phyloP scores from a whole-genome alignment of 805 yeast species.

The Scheffersomyces spartinae region DNA sequence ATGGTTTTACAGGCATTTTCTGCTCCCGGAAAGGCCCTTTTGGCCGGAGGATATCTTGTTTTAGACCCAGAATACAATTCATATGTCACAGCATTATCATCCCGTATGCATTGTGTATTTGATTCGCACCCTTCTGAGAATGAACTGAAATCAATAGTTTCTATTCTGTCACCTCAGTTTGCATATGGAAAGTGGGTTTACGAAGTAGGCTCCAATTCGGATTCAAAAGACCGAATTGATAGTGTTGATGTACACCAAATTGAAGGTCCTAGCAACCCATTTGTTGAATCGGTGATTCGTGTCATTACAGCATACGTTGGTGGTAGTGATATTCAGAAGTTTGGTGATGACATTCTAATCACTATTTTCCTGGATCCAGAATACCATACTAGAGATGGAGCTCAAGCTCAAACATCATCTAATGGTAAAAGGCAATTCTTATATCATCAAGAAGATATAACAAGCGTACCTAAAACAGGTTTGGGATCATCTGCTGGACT shows the following conservation, averaged over 20 bases:
- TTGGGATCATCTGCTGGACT: slow-evolving; percentile 94
- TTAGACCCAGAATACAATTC: slow-evolving; percentile 66
- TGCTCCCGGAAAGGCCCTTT: slow-evolving; percentile 91
- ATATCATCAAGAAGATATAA: slow-evolving; percentile 49
- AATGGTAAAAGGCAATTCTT: slow-evolving; percentile 36
- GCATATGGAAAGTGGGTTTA: slow-evolving; percentile 59
- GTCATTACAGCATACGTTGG: slow-evolving; percentile 6
- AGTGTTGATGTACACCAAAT: slow-evolving; percentile 5
- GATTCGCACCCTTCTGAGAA: no score
- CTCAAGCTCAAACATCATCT: no score
- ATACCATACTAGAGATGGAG: slow-evolving; percentile 25
- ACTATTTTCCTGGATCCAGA: slow-evolving; percentile 74
- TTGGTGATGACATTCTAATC: slow-evolving; percentile 13
- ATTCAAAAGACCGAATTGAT: slow-evolving; percentile 1
- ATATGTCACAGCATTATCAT: slow-evolving; percentile 76
- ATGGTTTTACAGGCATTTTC: no score
- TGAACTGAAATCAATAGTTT: slow-evolving; percentile 22
- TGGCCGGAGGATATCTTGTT: slow-evolving; percentile 93
- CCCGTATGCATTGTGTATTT: slow-evolving; percentile 77
- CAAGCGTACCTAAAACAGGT: slow-evolving; percentile 83
- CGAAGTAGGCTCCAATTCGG: slow-evolving; percentile 9
- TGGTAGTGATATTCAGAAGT: neutral
- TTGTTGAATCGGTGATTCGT: slow-evolving; percentile 1
- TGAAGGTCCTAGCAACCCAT: slow-evolving; percentile 17
- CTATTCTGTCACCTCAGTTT: slow-evolving; percentile 70